Evolutionary conservation across 257 asterid species (phyloP).

Genomic region (Datura wrightii): DNA sequence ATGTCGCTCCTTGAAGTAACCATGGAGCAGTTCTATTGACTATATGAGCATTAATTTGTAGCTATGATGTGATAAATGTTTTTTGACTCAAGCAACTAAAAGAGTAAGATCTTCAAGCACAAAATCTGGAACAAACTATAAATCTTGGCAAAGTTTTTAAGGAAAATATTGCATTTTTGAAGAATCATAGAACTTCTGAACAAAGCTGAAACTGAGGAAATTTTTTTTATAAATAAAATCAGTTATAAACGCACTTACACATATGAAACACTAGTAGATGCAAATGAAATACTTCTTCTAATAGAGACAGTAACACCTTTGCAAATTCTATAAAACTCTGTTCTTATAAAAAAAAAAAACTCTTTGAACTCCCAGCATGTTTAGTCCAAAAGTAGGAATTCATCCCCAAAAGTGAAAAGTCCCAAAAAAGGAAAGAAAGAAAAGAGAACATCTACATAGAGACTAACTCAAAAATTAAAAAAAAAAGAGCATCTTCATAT

Average conservation of each 20-base stretch:
- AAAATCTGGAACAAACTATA: conserved; percentile 14
- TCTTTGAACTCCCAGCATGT: background rate
- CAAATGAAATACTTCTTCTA: conserved; percentile 20
- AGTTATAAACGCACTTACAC: background rate
- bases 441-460: background rate
- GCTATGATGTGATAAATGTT: background rate
- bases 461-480: too few species aligned
- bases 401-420: background rate
- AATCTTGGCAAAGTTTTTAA: background rate
- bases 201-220: background rate
- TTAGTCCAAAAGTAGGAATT: background rate
- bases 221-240: background rate
- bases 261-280: background rate
- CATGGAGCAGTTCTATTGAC: conserved; percentile 10
- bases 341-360: background rate
- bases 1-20: background rate
- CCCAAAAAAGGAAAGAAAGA: background rate
- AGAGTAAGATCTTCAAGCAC: background rate
- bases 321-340: background rate
- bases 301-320: background rate
- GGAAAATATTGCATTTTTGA: background rate
- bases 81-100: background rate
- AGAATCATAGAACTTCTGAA: background rate
- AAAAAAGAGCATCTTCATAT: background rate
- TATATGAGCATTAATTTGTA: conserved; percentile 10